These are phyloP conservation scores for Protea cynaroides DNA, from an alignment of 164 flowering plant genomes.

Conservation along the genomic window DNA sequence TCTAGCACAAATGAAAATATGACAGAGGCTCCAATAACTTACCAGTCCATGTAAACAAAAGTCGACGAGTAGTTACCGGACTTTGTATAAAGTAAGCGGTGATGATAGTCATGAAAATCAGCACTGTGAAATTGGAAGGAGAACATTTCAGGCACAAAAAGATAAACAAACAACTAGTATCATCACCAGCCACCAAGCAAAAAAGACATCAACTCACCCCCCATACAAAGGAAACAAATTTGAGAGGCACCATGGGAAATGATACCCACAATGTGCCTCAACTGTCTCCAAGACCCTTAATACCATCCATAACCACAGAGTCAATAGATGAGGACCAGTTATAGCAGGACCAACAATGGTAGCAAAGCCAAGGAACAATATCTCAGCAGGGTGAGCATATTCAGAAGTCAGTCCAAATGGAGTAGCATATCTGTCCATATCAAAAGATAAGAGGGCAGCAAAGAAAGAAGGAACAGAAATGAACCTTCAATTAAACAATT, in stretches of 20 bases:
- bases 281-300: slow-evolving; percentile 95
- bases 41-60: slow-evolving; percentile 96
- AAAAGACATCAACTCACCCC: slow-evolving; percentile 50
- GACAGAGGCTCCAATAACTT: slow-evolving; percentile 19
- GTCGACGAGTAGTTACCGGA: slow-evolving; percentile 98
- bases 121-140: slow-evolving; percentile 41
- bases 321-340: slow-evolving; percentile 93
- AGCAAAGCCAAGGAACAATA: slow-evolving; percentile 95
- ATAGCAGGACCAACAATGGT: slow-evolving; percentile 95
- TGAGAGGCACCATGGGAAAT: slow-evolving; percentile 96
- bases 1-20: too few relatives aligned
- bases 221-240: slow-evolving; percentile 89
- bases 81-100: slow-evolving; percentile 90
- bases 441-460: slow-evolving; percentile 2
- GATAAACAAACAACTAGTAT: background rate
- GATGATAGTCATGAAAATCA: slow-evolving; percentile 98
- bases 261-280: slow-evolving; percentile 98
- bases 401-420: slow-evolving; percentile 98
- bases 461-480: slow-evolving; percentile 3
- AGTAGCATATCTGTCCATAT: slow-evolving; percentile 76
- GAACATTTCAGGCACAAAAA: slow-evolving; percentile 8
- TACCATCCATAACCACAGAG: slow-evolving; percentile 96
- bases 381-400: slow-evolving; percentile 99
- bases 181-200: background rate
- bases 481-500: background rate